These are phyloP conservation scores for Discostella pseudostelligera DNA, from an alignment of 108 stramenopile species.

Conservation along the genomic window DNA sequence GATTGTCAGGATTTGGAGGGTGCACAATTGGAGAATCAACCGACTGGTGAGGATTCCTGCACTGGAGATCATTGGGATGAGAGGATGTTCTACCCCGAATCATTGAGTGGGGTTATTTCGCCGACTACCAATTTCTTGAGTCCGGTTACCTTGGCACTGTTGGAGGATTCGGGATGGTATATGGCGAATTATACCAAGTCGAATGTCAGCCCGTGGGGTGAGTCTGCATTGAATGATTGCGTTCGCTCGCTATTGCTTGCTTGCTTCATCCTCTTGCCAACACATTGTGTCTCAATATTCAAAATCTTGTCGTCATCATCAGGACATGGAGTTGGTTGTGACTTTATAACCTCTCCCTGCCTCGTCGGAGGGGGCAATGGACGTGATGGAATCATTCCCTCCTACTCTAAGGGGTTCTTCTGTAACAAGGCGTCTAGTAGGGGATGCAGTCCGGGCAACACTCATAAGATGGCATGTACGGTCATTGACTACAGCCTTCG, in stretches of 20 bases:
- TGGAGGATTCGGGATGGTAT: constrained; percentile 89
- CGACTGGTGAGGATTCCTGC: constrained; percentile 72
- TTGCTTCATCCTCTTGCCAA: background rate
- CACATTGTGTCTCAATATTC: no score
- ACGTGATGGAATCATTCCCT: constrained; percentile 47
- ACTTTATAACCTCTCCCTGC: constrained; percentile 71
- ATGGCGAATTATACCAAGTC: constrained; percentile 57
- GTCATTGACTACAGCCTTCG: constrained; percentile 70
- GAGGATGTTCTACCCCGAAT: constrained; percentile 70
- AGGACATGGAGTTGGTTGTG: constrained; percentile 70
- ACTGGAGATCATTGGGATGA: constrained; percentile 89
- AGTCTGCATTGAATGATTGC: background rate
- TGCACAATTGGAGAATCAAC: constrained; percentile 82
- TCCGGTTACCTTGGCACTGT: constrained; percentile 71
- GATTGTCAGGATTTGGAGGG: constrained; percentile 66
- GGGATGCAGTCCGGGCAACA: constrained; percentile 66
- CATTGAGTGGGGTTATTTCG: constrained; percentile 66
- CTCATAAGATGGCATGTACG: constrained; percentile 83
- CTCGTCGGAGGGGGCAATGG: constrained; percentile 51
- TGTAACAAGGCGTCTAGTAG: constrained; percentile 55
- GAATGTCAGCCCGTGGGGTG: constrained; percentile 52
- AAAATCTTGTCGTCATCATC: no score
- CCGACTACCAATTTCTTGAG: constrained; percentile 72
- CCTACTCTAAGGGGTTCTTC: constrained; percentile 69
- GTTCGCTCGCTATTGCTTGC: background rate